phyloP scores from a whole-genome alignment of 345 rosid genomes.

The Mercurialis annua region DNA sequence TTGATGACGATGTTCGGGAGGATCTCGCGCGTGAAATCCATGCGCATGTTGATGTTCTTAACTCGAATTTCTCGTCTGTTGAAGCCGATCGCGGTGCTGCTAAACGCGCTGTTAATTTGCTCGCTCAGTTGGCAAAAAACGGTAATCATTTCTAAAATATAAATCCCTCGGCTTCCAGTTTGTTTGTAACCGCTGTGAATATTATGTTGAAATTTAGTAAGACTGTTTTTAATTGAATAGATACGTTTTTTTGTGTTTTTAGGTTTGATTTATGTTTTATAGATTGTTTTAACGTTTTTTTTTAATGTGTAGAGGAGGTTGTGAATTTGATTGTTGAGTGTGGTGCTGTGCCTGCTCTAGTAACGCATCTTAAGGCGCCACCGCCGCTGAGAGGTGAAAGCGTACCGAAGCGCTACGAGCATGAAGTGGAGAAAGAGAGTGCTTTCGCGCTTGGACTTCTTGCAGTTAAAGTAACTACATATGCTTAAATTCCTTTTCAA shows the following conservation, averaged over 20 bases:
- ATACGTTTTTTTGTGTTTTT: not conserved
- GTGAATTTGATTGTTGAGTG: conserved; percentile 53
- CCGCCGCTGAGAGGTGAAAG: conserved; percentile 8
- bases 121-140: conserved; percentile 49
- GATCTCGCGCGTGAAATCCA: conserved; percentile 38
- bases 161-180: not conserved
- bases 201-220: not conserved
- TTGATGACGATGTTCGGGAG: not conserved
- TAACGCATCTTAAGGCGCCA: conserved; percentile 44
- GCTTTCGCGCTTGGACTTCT: conserved; percentile 61
- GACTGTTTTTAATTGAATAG: not conserved
- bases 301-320: conserved; percentile 52
- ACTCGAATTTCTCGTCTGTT: conserved; percentile 35
- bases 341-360: conserved; percentile 61
- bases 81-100: conserved; percentile 49
- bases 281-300: not conserved
- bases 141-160: conserved; percentile 37
- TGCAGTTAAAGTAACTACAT: conserved; percentile 42
- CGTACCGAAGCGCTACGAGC: conserved; percentile 25
- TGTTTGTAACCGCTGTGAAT: not conserved
- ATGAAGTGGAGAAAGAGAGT: conserved; percentile 58
- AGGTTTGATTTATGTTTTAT: not conserved
- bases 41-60: conserved; percentile 43
- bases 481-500: not conserved
- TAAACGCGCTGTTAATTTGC: conserved; percentile 35